Conservation (phyloP, 2,329 filamentous ascomycete species). For the Xenosphaeropsis pyriputrescens region DNA sequence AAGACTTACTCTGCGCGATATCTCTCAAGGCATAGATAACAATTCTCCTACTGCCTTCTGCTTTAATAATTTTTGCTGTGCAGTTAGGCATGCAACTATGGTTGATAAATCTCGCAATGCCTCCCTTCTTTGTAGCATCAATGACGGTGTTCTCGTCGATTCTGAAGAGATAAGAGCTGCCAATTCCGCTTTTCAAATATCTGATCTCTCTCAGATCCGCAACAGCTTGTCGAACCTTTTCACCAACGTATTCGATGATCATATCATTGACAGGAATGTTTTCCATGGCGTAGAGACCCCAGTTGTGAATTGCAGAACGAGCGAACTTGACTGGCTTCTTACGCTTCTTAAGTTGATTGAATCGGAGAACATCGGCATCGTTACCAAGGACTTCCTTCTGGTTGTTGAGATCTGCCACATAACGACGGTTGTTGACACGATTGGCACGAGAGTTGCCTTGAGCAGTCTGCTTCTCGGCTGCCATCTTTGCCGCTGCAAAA, state of each 20-base stretch:
- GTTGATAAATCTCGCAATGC: slow-evolving; percentile 97
- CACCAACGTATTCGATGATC: slow-evolving; percentile 99
- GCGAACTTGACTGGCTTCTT: slow-evolving; percentile 99
- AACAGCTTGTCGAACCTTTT: slow-evolving; percentile 92
- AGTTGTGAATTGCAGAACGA: slow-evolving; percentile 94
- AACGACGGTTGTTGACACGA: slow-evolving; percentile 87
- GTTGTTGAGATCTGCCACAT: slow-evolving; percentile 87
- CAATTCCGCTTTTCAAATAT: slow-evolving; percentile 92
- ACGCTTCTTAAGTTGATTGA: slow-evolving; percentile 98
- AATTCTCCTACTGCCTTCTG: slow-evolving; percentile 94
- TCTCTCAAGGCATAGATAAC: slow-evolving; percentile 97
- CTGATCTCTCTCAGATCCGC: slow-evolving; percentile 88
- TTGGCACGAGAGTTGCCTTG: slow-evolving; percentile 88
- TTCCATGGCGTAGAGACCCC: slow-evolving; percentile 95
- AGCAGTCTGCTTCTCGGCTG: slow-evolving; percentile 65
- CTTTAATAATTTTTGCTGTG: slow-evolving; percentile 98
- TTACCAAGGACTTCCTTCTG: slow-evolving; percentile 76
- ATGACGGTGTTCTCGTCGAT: slow-evolving; percentile 97
- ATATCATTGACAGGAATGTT: slow-evolving; percentile 96
- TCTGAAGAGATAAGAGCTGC: slow-evolving; percentile 92
- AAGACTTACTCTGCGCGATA: slow-evolving; percentile 75
- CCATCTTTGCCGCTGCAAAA: slow-evolving; percentile 51
- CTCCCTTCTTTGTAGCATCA: slow-evolving; percentile 95
- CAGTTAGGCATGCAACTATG: slow-evolving; percentile 97
- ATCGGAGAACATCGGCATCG: slow-evolving; percentile 84